Conservation (phyloP, 176 grass and related monocot genomes). For the Zea luxurians region DNA sequence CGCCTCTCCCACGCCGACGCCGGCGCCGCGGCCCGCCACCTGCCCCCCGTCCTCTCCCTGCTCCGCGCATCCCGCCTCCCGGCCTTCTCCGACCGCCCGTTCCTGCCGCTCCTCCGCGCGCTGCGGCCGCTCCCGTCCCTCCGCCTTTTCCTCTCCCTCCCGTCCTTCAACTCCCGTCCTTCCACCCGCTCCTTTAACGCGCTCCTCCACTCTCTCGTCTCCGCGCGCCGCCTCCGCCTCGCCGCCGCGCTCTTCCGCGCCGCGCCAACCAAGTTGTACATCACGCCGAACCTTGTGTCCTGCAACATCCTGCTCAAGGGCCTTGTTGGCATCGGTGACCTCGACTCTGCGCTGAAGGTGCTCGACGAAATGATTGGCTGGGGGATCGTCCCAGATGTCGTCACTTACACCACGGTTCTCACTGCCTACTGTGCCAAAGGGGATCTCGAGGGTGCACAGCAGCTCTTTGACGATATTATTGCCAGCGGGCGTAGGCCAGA, state of each 20-base stretch:
- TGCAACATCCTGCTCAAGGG: slow-evolving; percentile 82
- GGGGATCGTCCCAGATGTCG: slow-evolving; percentile 58
- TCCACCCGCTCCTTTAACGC: slow-evolving; percentile 76
- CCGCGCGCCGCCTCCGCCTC: slow-evolving; percentile 51
- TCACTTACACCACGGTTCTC: slow-evolving; percentile 69
- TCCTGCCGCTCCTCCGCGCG: slow-evolving; percentile 61
- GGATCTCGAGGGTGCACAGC: slow-evolving; percentile 50
- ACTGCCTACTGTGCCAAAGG: slow-evolving; percentile 47
- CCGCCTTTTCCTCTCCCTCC: slow-evolving; percentile 71
- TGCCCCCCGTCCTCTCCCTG: slow-evolving; percentile 45
- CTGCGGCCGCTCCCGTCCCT: slow-evolving; percentile 54
- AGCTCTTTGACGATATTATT: slow-evolving; percentile 50
- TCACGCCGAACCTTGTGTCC: slow-evolving; percentile 65
- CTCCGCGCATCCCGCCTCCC: slow-evolving; percentile 52
- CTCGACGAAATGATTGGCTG: slow-evolving; percentile 71
- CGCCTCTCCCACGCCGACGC: slow-evolving; percentile 33
- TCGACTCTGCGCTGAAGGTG: slow-evolving; percentile 53
- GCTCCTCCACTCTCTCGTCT: slow-evolving; percentile 65
- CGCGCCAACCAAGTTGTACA: slow-evolving; percentile 50
- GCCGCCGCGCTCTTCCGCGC: slow-evolving; percentile 61
- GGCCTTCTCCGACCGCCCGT: slow-evolving; percentile 51
- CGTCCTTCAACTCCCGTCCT: slow-evolving; percentile 59
- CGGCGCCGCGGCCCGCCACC: slow-evolving; percentile 25
- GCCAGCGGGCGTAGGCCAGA: slow-evolving; percentile 52
- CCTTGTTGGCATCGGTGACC: slow-evolving; percentile 11